Base-by-base conservation (phyloP, 2,329 filamentous ascomycete species). In the Cercospora janseana region DNA sequence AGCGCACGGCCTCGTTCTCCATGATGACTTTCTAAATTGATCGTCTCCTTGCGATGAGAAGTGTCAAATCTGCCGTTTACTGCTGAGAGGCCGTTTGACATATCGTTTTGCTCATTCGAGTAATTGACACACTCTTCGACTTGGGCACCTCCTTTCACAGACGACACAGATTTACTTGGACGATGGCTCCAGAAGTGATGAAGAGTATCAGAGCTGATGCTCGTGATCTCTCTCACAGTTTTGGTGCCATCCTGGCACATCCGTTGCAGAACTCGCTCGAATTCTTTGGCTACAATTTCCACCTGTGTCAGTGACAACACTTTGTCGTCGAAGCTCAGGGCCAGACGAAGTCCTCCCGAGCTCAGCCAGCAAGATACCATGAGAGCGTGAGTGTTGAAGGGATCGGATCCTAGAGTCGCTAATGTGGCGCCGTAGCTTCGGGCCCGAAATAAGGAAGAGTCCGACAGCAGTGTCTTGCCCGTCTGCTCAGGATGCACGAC, bases 401-500 rank as follows among this genome's bases (percentile, higher is more conserved):
- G 43, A 24, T 46, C 28, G 4, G 31, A 23, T 15, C 43, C 43
- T 7, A 46, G 15, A 10, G 10, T 43, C 15, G 18, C 31, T 10
- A 50, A 16, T 10, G 40, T 35, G 24, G 40, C 29, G 8, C 41
- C 29, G 16, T 20, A 34, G 13, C 35, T 40, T 10, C 43, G 43
- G 12, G 29, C 28, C 10, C 20, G 32, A 20, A 45, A 43, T 21
- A 43, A 18, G 43, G 6, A 4, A 18, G 37, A 27, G 42, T 37
- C 24, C n/a, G 23, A 15, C 27, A 13, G 20, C 31, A 44, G 15
- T 9, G 18, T 34, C 24, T 44, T 44, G 38, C 40, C 29, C 4
- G 28, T 28, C 4, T 28, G 10, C n/a, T 21, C 24, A 9, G 38
- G 38, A 10, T 50, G 47, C 3, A 82, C 72, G 0, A 81, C 75